Conservation (phyloP, 2,329 filamentous ascomycete genomes). For the Alternaria triticimaculans region DNA sequence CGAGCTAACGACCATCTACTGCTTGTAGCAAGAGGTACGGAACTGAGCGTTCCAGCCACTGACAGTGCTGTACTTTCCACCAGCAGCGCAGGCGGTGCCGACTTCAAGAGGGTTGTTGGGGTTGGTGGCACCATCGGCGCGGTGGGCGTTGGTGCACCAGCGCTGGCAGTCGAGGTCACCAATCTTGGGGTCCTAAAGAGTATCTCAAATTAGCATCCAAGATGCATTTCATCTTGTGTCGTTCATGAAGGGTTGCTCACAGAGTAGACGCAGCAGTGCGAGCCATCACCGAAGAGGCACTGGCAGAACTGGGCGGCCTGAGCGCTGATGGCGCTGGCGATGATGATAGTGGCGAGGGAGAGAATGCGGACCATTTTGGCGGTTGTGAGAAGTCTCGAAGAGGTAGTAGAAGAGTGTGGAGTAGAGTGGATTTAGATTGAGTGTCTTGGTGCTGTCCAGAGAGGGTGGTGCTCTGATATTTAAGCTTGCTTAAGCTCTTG, state of each 20-base stretch:
- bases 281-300: slow-evolving; percentile 4
- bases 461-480: slow-evolving; percentile 1
- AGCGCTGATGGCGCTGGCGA: slow-evolving; percentile 1
- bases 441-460: not conserved
- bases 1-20: slow-evolving; percentile 1
- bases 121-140: not conserved
- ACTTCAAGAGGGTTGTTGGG: slow-evolving; percentile 6
- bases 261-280: slow-evolving; percentile 6
- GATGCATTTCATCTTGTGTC: not conserved
- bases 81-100: slow-evolving; percentile 2
- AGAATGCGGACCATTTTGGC: slow-evolving; percentile 6
- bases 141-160: slow-evolving; percentile 9
- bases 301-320: slow-evolving; percentile 7
- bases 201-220: not conserved
- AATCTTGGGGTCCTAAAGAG: not conserved
- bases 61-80: slow-evolving; percentile 6
- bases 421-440: not conserved
- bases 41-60: slow-evolving; percentile 5
- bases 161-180: slow-evolving; percentile 7
- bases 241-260: not conserved
- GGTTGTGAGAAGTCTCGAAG: not conserved
- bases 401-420: slow-evolving; percentile 1
- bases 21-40: slow-evolving; percentile 4
- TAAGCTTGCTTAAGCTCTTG: not conserved
- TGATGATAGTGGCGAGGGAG: slow-evolving; percentile 2